Evolutionary conservation across 805 yeast species (phyloP).

Genomic region (Schwanniomyces vanrijiae): DNA sequence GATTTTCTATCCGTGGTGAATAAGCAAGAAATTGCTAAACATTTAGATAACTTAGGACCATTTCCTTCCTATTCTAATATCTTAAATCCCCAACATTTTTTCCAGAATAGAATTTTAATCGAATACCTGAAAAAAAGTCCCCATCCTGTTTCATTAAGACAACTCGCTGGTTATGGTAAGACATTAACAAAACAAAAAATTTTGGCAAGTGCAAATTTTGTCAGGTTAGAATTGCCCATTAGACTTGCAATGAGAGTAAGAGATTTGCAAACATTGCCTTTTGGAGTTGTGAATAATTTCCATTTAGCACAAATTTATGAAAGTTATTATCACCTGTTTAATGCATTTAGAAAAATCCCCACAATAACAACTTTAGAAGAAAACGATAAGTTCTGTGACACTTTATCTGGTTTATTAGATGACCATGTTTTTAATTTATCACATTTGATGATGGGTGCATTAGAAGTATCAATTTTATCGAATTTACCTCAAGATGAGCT

Average conservation of each 20-base stretch:
- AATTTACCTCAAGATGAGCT: slow-evolving; percentile 60
- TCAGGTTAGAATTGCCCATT: slow-evolving; percentile 78
- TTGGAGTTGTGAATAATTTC: slow-evolving; percentile 77
- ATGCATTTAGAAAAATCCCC: slow-evolving; percentile 74
- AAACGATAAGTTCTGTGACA: slow-evolving; percentile 68
- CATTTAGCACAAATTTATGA: slow-evolving; percentile 88
- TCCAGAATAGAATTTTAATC: slow-evolving; percentile 71
- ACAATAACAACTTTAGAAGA: slow-evolving; percentile 68
- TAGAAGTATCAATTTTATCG: slow-evolving; percentile 68
- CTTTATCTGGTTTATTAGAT: slow-evolving; percentile 64
- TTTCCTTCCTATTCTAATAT: slow-evolving; percentile 42
- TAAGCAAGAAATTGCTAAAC: slow-evolving; percentile 15
- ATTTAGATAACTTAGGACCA: slow-evolving; percentile 37
- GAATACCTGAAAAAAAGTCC: slow-evolving; percentile 66
- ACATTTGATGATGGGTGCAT: slow-evolving; percentile 88
- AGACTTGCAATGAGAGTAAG: slow-evolving; percentile 78
- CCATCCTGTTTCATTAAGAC: slow-evolving; percentile 87
- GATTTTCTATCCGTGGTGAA: slow-evolving; percentile 34
- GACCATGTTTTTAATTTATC: slow-evolving; percentile 82
- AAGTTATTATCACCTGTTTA: slow-evolving; percentile 84
- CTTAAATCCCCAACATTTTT: slow-evolving; percentile 71
- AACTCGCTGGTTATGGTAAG: slow-evolving; percentile 86
- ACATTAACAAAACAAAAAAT: slow-evolving; percentile 74
- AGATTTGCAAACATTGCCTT: slow-evolving; percentile 81
- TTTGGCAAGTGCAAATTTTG: slow-evolving; percentile 83